Percentiles rank a stretch among this genome's conserved stretches.
These are phyloP conservation scores for Xylaria sp. DNA, from an alignment of 2,329 filamentous ascomycete species.

Conservation along the genomic window DNA sequence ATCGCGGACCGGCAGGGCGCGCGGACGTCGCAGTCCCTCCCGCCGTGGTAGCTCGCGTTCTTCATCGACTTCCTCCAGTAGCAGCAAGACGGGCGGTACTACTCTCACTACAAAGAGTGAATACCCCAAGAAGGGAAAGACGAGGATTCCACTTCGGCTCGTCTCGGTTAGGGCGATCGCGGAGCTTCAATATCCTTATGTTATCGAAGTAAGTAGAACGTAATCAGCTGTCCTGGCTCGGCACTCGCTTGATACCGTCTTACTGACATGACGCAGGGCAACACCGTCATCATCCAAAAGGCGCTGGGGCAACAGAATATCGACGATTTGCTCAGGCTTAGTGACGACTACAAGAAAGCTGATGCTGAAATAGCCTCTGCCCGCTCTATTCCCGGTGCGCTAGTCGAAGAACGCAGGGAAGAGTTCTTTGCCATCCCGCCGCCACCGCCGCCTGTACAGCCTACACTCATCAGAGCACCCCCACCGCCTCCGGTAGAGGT, in stretches of 20 bases:
- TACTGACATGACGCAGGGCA: conserved; percentile 67
- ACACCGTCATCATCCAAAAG: conserved; percentile 82
- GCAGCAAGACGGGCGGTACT: conserved; percentile 57
- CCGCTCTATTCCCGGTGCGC: conserved; percentile 58
- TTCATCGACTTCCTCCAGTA: conserved; percentile 58
- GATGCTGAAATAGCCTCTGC: conserved; percentile 58
- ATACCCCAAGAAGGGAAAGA: conserved; percentile 88
- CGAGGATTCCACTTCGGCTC: conserved; percentile 82
- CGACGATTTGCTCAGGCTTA: conserved; percentile 85
- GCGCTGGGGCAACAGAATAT: conserved; percentile 92
- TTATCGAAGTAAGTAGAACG: conserved; percentile 75
- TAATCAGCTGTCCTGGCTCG: not conserved
- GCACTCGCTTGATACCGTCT: not conserved
- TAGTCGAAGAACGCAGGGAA: conserved; percentile 61
- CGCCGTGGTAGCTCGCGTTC: conserved; percentile 55
- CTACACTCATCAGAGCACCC: conserved; percentile 45
- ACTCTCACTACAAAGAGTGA: conserved; percentile 63
- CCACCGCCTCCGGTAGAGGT: conserved; percentile 50
- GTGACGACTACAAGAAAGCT: conserved; percentile 76
- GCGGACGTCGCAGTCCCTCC: conserved; percentile 47
- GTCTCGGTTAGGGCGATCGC: conserved; percentile 84
- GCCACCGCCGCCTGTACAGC: conserved; percentile 47
- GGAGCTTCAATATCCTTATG: conserved; percentile 85
- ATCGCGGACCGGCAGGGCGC: conserved; percentile 53
- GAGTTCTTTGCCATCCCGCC: conserved; percentile 54